A percentile compares a stretch with the other conserved stretches of the same genome.
Conservation (phyloP, 2,329 filamentous ascomycete genomes). For the Boeremia lycopersici region DNA sequence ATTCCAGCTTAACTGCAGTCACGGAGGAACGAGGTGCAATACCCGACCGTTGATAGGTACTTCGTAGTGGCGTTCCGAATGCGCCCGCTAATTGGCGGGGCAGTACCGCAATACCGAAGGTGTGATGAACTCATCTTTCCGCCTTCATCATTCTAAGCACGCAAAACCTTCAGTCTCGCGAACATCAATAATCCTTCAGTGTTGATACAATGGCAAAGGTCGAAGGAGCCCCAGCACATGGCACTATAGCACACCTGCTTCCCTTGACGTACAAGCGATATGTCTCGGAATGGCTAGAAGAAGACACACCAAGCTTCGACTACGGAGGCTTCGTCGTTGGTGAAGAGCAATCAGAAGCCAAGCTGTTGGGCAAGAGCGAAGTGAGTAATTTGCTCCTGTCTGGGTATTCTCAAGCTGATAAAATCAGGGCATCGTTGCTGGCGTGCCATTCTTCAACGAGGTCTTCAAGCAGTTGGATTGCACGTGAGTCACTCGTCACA, state of each 20-base stretch:
- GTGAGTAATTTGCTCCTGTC: constrained; percentile 35
- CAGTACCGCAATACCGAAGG: constrained; percentile 18
- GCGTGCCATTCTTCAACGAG: constrained; percentile 93
- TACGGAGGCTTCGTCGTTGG: constrained; percentile 98
- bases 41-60: not conserved
- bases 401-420: not conserved
- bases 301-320: constrained; percentile 96
- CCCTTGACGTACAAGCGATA: constrained; percentile 83
- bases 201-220: constrained; percentile 17
- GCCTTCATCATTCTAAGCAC: not conserved
- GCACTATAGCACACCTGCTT: constrained; percentile 73
- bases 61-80: constrained; percentile 11
- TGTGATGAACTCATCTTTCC: constrained; percentile 10
- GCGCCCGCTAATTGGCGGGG: constrained; percentile 18
- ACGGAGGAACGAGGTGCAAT: not conserved
- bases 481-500: constrained; percentile 55
- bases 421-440: constrained; percentile 76
- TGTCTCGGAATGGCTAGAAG: constrained; percentile 85
- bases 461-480: constrained; percentile 90
- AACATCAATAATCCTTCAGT: not conserved
- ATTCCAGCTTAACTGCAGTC: too few species aligned
- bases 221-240: constrained; percentile 63
- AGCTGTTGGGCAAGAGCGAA: constrained; percentile 63
- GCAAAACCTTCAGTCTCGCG: not conserved
- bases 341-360: constrained; percentile 59